phyloP scores from a whole-genome alignment of 306 rosid genomes.

The Trifolium dubium region DNA sequence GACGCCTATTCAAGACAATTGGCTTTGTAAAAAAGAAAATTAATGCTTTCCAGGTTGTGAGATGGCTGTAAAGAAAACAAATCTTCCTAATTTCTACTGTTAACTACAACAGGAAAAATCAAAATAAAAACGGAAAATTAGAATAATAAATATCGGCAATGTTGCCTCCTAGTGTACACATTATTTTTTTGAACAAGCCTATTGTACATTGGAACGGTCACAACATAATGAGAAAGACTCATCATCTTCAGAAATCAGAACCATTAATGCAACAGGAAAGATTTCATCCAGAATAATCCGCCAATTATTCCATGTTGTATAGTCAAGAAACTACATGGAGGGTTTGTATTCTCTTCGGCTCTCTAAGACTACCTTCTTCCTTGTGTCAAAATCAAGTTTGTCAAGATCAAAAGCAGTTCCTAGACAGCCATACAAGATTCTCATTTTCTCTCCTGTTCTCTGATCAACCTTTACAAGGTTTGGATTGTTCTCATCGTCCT shows the following conservation, averaged over 20 bases:
- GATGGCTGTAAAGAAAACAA: slow-evolving; percentile 37
- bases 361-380: slow-evolving; percentile 78
- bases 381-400: slow-evolving; percentile 84
- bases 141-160: slow-evolving; percentile 15
- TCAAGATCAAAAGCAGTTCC: slow-evolving; percentile 90
- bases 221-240: slow-evolving; percentile 42
- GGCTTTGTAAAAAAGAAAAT: slow-evolving; percentile 22
- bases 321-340: slow-evolving; percentile 51
- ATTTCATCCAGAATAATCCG: slow-evolving; percentile 37
- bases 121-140: slow-evolving; percentile 21
- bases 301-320: slow-evolving; percentile 39
- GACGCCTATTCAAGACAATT: slow-evolving; percentile 28
- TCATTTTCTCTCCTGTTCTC: slow-evolving; percentile 71
- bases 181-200: slow-evolving; percentile 16
- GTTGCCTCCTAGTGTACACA: slow-evolving; percentile 29
- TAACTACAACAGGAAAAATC: slow-evolving; percentile 35
- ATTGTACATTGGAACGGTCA: slow-evolving; percentile 37
- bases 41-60: slow-evolving; percentile 49
- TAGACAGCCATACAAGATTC: slow-evolving; percentile 87
- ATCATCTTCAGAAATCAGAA: slow-evolving; percentile 39
- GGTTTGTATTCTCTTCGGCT: slow-evolving; percentile 71
- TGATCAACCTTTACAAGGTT: slow-evolving; percentile 77
- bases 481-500: slow-evolving; percentile 83
- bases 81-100: slow-evolving; percentile 25
- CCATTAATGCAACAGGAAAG: slow-evolving; percentile 32